phyloP scores from a whole-genome alignment of 1,284 basidiomycete genomes.

The Trichosporon faecale region DNA sequence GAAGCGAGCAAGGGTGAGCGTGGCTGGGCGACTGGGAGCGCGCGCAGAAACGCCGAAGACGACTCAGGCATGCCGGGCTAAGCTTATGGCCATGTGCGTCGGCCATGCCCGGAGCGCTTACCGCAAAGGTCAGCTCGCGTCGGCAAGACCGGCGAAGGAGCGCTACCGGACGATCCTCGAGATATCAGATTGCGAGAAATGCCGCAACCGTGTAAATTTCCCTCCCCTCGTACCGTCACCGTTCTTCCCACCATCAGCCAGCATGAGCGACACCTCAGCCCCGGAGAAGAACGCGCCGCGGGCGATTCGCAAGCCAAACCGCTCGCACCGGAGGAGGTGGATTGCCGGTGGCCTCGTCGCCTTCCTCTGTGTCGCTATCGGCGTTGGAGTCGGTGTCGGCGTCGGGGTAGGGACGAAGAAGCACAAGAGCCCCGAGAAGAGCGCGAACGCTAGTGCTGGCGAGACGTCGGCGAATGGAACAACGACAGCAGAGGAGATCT shows the following conservation, averaged over 20 bases:
- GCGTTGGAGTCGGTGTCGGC: slow-evolving; percentile 51
- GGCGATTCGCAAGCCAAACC: background rate
- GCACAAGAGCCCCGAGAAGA: background rate
- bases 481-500: slow-evolving; percentile 24
- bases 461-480: slow-evolving; percentile 14
- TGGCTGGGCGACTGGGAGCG: background rate
- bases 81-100: background rate
- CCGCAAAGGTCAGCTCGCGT: background rate
- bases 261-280: background rate
- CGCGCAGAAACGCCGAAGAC: no score
- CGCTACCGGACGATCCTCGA: background rate
- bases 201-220: background rate
- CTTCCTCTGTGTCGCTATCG: slow-evolving; percentile 18
- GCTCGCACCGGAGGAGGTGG: background rate
- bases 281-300: background rate
- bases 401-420: slow-evolving; percentile 49
- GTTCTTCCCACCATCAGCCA: background rate
- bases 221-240: background rate
- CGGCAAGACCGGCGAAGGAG: background rate
- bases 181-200: background rate
- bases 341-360: slow-evolving; percentile 28
- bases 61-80: no score
- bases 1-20: background rate
- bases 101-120: background rate
- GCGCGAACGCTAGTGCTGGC: background rate